Evolutionary conservation across 192 early-diverging fungal genomes (phyloP).

Genomic region (Coemansia sp.): DNA sequence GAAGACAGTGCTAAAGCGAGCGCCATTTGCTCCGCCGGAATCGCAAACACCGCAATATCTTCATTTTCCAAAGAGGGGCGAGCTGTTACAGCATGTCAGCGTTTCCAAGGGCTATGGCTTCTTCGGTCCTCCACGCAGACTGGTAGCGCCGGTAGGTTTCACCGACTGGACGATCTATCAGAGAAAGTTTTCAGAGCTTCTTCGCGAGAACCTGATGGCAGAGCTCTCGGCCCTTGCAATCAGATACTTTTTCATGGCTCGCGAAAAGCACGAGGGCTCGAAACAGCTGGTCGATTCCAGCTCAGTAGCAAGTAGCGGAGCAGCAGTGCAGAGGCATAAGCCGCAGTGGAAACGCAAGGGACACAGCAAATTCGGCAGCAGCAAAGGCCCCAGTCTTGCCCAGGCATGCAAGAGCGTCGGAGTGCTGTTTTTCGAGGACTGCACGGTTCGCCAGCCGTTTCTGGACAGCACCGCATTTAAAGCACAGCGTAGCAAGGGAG

Average conservation of each 20-base stretch:
- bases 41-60: constrained; percentile 22
- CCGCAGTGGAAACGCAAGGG: constrained; percentile 3
- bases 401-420: constrained; percentile 42
- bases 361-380: not conserved
- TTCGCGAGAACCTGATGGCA: constrained; percentile 43
- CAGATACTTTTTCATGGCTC: constrained; percentile 52
- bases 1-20: constrained; percentile 9
- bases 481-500: constrained; percentile 21
- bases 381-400: constrained; percentile 11
- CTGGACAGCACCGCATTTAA: constrained; percentile 32
- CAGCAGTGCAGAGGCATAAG: not conserved
- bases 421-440: constrained; percentile 33
- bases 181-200: constrained; percentile 18
- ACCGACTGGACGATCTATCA: constrained; percentile 24
- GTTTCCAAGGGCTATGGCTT: constrained; percentile 47
- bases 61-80: constrained; percentile 48
- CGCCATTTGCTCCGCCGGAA: constrained; percentile 31
- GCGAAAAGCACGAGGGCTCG: constrained; percentile 24
- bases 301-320: not conserved
- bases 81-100: constrained; percentile 48
- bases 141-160: constrained; percentile 28
- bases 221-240: constrained; percentile 45
- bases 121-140: constrained; percentile 31
- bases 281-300: constrained; percentile 1
- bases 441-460: constrained; percentile 44